Evolutionary conservation across 208 protist species (phyloP).

Genomic region (Crithidia bombi): DNA sequence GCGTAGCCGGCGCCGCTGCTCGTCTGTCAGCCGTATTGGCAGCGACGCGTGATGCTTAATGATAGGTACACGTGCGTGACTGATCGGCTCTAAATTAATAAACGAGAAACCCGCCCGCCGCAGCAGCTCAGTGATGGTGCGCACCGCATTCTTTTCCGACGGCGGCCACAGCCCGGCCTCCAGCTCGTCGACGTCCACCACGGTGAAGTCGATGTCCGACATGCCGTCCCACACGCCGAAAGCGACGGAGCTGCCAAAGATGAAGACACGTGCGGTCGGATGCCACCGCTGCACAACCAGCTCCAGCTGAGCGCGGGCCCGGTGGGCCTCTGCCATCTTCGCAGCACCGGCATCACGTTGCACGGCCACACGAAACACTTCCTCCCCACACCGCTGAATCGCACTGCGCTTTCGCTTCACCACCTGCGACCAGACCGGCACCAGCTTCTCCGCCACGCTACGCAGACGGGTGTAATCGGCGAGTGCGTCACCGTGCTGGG

Average conservation of each 20-base stretch:
- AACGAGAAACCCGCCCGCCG: conserved; percentile 85
- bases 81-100: conserved; percentile 85
- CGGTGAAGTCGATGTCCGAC: conserved; percentile 90
- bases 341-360: conserved; percentile 75
- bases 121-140: conserved; percentile 83
- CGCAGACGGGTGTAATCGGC: conserved; percentile 64
- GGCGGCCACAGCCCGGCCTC: conserved; percentile 78
- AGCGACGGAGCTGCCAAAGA: conserved; percentile 86
- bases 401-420: conserved; percentile 32
- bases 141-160: conserved; percentile 80
- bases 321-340: conserved; percentile 82
- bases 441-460: conserved; percentile 49
- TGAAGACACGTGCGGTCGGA: conserved; percentile 73
- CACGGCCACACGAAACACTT: conserved; percentile 59
- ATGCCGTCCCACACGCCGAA: conserved; percentile 89
- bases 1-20: conserved; percentile 21
- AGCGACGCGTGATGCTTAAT: conserved; percentile 91
- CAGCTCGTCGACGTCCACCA: conserved; percentile 77
- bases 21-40: conserved; percentile 53
- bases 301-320: conserved; percentile 84
- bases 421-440: conserved; percentile 52
- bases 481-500: conserved; percentile 48
- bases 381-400: conserved; percentile 52
- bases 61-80: conserved; percentile 87
- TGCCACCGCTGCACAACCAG: conserved; percentile 79